Evolutionary conservation across 306 rosid species (phyloP).

Genomic region (Pyrus betulifolia): DNA sequence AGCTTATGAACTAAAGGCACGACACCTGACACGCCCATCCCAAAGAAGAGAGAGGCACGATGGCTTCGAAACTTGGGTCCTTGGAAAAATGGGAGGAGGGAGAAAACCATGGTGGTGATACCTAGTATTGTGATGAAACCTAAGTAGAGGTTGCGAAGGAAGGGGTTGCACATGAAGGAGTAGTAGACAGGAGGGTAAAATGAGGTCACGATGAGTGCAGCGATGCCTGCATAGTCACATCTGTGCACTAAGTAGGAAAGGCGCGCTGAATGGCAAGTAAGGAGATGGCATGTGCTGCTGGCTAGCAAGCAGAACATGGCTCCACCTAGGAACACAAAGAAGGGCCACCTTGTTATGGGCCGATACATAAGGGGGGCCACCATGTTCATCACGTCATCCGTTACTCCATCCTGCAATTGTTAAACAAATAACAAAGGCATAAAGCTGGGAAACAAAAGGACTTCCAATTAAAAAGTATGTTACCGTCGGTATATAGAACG

Average conservation of each 20-base stretch:
- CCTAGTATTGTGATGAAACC: constrained; percentile 46
- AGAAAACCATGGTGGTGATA: constrained; percentile 30
- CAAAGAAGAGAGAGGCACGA: constrained; percentile 49
- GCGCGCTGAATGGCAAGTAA: constrained; percentile 52
- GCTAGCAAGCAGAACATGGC: constrained; percentile 67
- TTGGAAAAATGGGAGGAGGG: constrained; percentile 41
- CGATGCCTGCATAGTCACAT: constrained; percentile 54
- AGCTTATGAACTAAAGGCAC: constrained; percentile 49
- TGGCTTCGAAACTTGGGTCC: constrained; percentile 31
- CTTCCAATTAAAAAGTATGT: not conserved
- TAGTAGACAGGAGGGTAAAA: constrained; percentile 60
- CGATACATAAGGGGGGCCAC: constrained; percentile 21
- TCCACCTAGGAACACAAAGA: constrained; percentile 48
- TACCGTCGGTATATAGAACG: not conserved
- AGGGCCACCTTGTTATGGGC: constrained; percentile 54
- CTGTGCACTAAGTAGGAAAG: constrained; percentile 45
- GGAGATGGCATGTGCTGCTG: constrained; percentile 57
- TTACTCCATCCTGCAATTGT: constrained; percentile 32
- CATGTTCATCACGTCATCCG: constrained; percentile 24
- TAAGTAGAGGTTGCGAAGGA: constrained; percentile 44
- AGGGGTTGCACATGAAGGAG: constrained; percentile 60
- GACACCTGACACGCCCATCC: constrained; percentile 47
- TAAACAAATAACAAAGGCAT: not conserved
- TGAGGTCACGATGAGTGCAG: constrained; percentile 52
- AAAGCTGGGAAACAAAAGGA: not conserved